A percentile compares a stretch with the other conserved stretches of the same genome.
Evolutionary conservation across 106 monocot genomes (phyloP).

Genomic region (Posidonia australis): DNA sequence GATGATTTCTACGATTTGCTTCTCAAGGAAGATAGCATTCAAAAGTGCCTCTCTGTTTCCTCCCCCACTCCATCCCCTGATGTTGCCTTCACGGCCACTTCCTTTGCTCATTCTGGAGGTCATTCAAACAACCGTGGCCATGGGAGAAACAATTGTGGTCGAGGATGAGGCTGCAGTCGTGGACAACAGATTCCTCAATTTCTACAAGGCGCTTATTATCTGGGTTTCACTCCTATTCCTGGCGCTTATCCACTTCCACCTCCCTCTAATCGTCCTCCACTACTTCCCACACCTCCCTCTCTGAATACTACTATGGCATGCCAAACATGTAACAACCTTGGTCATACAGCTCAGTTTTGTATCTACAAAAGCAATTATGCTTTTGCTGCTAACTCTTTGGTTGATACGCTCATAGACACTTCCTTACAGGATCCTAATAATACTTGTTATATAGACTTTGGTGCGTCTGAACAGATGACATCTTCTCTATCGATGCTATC

Average conservation of each 20-base stretch:
- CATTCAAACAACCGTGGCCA: neutral
- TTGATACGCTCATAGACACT: too few species aligned
- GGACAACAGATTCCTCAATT: neutral
- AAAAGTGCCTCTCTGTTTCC: neutral
- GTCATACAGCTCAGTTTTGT: neutral
- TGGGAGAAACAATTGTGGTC: neutral
- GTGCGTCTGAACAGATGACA: too few species aligned
- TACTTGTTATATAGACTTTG: too few species aligned
- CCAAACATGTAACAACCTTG: neutral
- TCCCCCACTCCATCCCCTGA: neutral
- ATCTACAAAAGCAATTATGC: too few species aligned
- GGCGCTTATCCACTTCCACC: neutral
- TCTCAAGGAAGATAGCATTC: neutral
- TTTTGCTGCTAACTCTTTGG: too few species aligned
- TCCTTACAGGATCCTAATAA: too few species aligned
- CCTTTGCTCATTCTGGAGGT: neutral
- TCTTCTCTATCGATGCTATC: too few species aligned
- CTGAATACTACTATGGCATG: neutral
- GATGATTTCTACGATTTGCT: neutral
- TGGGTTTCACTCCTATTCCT: neutral
- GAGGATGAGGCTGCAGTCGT: neutral
- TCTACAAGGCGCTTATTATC: too few species aligned
- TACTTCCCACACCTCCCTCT: neutral
- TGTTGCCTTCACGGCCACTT: neutral
- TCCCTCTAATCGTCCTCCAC: too few species aligned